These are phyloP conservation scores for Starmerella apicola DNA, from an alignment of 805 yeast species.

Conservation along the genomic window DNA sequence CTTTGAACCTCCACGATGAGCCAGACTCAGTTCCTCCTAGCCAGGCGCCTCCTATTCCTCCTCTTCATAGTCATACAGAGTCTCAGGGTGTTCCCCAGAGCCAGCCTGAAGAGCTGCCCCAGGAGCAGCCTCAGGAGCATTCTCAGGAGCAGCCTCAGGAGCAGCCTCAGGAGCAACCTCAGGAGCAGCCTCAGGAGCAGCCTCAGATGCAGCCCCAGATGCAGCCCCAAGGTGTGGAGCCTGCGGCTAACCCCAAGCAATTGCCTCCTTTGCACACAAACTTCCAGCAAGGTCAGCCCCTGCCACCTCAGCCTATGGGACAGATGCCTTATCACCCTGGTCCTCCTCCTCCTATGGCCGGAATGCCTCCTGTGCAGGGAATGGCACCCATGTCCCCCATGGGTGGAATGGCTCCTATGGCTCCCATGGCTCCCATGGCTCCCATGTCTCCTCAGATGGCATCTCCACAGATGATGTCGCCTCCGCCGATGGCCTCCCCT, in stretches of 20 bases:
- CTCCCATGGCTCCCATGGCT: background rate
- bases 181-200: background rate
- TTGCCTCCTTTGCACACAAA: background rate
- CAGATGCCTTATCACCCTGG: no score
- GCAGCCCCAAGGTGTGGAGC: background rate
- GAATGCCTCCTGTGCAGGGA: background rate
- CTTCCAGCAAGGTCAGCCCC: background rate
- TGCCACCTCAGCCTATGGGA: no score
- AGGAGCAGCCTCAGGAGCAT: background rate
- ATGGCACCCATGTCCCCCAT: constrained; percentile 1
- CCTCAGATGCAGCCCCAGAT: background rate
- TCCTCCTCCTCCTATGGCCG: no score
- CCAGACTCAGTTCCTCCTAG: background rate
- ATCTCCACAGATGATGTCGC: background rate
- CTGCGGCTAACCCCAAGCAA: background rate
- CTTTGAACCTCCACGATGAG: background rate
- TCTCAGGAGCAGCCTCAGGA: background rate
- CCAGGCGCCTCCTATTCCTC: background rate
- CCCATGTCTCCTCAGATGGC: background rate
- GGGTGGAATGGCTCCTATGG: constrained; percentile 3
- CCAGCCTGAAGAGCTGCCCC: background rate
- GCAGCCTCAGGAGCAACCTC: background rate
- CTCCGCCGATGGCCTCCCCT: background rate
- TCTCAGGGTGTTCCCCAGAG: background rate
- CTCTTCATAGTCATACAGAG: background rate